Conservation (phyloP, 176 grass and related monocot genomes). For the Zoysia pacifica region DNA sequence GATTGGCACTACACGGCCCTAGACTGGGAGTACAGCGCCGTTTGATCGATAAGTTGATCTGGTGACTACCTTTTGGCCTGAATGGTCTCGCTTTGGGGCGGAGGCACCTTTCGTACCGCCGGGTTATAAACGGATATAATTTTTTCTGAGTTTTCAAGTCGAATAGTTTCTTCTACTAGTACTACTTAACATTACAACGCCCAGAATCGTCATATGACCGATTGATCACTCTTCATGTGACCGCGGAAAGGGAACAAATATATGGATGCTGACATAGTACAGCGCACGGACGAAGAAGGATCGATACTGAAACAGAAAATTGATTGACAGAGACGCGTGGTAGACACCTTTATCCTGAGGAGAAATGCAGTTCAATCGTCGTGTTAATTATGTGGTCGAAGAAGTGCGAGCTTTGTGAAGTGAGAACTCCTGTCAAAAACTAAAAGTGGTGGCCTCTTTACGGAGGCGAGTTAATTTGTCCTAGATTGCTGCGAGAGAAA, state of each 20-base stretch:
- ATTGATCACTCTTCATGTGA: not conserved
- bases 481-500: too few species aligned
- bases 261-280: conserved; percentile 26
- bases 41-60: conserved; percentile 29
- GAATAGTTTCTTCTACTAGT: not conserved
- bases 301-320: not conserved
- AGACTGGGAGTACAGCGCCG: not conserved
- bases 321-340: not conserved
- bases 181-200: too few species aligned
- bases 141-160: not conserved
- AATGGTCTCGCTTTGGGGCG: conserved; percentile 1
- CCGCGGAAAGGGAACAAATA: not conserved
- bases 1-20: not conserved
- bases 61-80: not conserved
- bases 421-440: conserved; percentile 37
- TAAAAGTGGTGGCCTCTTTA: not conserved
- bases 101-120: conserved; percentile 25
- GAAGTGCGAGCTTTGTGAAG: not conserved
- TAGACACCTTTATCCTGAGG: not conserved
- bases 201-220: too few species aligned
- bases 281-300: not conserved
- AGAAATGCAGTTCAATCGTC: too few species aligned
- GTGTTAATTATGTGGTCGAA: conserved; percentile 27
- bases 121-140: too few species aligned
- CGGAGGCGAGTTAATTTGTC: not conserved